Percentiles rank a stretch among this genome's conserved stretches.
These are phyloP conservation scores for Firmiana major DNA, from an alignment of 345 rosid species.

Conservation along the genomic window DNA sequence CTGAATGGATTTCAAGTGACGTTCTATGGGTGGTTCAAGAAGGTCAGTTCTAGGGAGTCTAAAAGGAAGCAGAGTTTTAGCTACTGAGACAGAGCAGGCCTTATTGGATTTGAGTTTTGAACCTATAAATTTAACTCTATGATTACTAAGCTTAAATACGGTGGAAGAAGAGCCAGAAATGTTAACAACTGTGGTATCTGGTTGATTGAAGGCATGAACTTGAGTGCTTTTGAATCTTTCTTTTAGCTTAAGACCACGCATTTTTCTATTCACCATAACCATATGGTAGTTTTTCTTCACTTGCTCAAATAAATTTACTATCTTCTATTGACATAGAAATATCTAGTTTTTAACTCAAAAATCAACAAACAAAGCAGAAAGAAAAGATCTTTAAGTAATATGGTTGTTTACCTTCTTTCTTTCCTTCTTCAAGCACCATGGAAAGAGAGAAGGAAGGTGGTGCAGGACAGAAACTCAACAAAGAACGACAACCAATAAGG, in stretches of 20 bases:
- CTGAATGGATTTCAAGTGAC: conserved; percentile 55
- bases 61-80: conserved; percentile 46
- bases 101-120: conserved; percentile 40
- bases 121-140: conserved; percentile 36
- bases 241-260: conserved; percentile 48
- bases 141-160: conserved; percentile 21
- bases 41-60: conserved; percentile 62
- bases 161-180: conserved; percentile 4
- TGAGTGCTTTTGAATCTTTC: conserved; percentile 62
- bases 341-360: background rate
- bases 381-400: background rate
- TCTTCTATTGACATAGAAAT: background rate
- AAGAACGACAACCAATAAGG: background rate
- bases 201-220: conserved; percentile 53
- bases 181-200: conserved; percentile 34
- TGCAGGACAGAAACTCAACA: conserved; percentile 6
- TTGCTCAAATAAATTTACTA: background rate
- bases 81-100: conserved; percentile 29
- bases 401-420: conserved; percentile 10
- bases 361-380: background rate
- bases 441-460: background rate
- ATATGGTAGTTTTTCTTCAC: background rate
- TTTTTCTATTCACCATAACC: conserved; percentile 16
- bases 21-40: conserved; percentile 69
- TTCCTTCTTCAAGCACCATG: conserved; percentile 8